Base-by-base conservation (phyloP, 306 rosid species). In the Aeschynomene evenia region DNA sequence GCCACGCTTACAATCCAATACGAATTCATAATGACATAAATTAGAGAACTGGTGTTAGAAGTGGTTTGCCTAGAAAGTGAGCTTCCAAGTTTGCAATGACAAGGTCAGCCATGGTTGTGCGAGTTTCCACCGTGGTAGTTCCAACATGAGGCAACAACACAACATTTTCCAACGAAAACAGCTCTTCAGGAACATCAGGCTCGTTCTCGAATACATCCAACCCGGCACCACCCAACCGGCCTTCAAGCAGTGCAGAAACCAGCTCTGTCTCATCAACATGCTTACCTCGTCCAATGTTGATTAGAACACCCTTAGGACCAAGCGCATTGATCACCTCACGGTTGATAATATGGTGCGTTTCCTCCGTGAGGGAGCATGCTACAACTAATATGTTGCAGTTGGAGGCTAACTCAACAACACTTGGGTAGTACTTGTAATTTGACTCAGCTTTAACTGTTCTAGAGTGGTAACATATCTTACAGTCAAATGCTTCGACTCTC, bases 161-260 rank as follows among this genome's bases (percentile, higher is more conserved):
- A 2, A 88, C 94, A 66, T 93, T 93, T 50, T 88, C 91, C 5
- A 93, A 87, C 33, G 71, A 84, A 68, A 88, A 82, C 18, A 93
- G 69, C 76, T 82, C 84, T 79, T 82, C 70, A 0, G 98, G 96
- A 4, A 88, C 98, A 33, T 73, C 48, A 31, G 97, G 98, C 79
- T 93, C 97, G 0, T 88, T 62, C 66, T 90, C 86, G 64, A 81
- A 93, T 37, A 93, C 97, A 77, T 93, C 98, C 0, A 93, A 75
- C 7, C 94, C 98, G 5, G 94, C 98, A 3, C 97, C 97, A 9
- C 87, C 97, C 53, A 93, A 45, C 22, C 94, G 87, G 34, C 98
- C 97, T 83, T 90, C 94, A 0, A 77, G 66, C 71, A 93, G 70
- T 14, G 97, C 96, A 16, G 88, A 79, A 3, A 90, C 88, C 71